Base-by-base conservation (phyloP, 345 rosid species). In the Camelina neglecta region DNA sequence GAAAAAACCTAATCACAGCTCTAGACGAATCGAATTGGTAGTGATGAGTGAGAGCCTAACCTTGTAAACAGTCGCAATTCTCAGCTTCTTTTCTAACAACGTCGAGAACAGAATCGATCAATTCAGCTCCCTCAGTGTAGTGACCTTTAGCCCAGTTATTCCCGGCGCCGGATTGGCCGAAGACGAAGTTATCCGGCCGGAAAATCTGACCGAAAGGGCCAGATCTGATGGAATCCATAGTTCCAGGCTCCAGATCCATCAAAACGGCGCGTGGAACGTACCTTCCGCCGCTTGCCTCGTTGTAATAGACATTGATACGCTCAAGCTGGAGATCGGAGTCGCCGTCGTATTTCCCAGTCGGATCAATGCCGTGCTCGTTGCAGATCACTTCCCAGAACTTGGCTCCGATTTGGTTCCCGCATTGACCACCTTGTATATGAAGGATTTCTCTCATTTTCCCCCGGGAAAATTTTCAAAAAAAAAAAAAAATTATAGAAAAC, bases 321-420 rank as follows among this genome's bases (percentile, higher is more conserved):
- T 93, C 97, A 49, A 93, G 85, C 71, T 89, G 94, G 21, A 83
- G 80, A 78, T 88, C 91, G 7, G 82, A 39, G 47, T 82, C 91
- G 42, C 87, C 93, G 9, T 47, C 73, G 80, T 87, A 93, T 58
- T 83, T 81, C 0, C 96, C 96, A 24, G 89, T 83, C 11, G 94
- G 84, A 59, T 90, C 94, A 39, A 93, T 84, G 8, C 96, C 94
- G 60, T 93, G 96, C 81, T 93, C 96, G 76, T 85, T 88, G 82
- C 98, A 90, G 59, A 93, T 93, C 21, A 93, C 96, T 75, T 92
- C 97, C 97, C 97, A 92, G 75, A 92, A 92, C 76, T 92, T 92
- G 80, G 97, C 87, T 11, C 96, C 94, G 81, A 92, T 92, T 79
- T 93, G 96, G 90, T 90, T 93, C 12, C 96, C 96, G 84, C 96